These are phyloP conservation scores for Schizochytrium sp. DNA, from an alignment of 108 stramenopile species.

Conservation along the genomic window DNA sequence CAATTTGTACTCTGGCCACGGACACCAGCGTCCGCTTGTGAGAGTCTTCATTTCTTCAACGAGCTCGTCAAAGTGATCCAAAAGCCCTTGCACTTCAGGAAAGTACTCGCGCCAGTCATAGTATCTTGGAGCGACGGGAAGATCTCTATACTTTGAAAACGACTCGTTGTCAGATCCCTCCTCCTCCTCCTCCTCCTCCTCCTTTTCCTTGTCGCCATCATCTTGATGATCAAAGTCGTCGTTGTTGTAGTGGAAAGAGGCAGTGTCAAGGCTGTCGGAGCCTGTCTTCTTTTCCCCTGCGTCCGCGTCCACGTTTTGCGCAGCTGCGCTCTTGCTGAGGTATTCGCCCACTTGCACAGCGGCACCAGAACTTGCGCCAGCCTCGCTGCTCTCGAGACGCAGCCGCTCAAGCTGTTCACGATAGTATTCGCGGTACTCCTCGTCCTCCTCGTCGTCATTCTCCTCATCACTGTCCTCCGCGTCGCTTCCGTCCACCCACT, in stretches of 20 bases:
- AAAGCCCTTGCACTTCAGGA: background rate
- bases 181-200: background rate
- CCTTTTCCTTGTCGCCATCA: background rate
- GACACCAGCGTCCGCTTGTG: constrained; percentile 67
- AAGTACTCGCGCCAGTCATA: constrained; percentile 5
- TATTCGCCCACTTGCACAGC: no score
- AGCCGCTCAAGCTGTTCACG: background rate
- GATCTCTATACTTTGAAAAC: background rate
- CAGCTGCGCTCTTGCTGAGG: no score
- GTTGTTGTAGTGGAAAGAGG: background rate
- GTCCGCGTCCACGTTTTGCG: background rate
- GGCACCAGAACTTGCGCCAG: no score
- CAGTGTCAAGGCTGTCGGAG: background rate
- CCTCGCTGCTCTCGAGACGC: background rate
- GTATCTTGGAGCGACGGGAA: background rate
- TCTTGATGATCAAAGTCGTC: background rate
- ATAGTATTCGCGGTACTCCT: background rate
- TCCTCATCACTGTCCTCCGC: background rate
- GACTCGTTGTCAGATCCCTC: background rate
- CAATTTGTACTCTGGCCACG: constrained; percentile 80
- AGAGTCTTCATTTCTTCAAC: constrained; percentile 48
- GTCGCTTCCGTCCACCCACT: constrained; percentile 11
- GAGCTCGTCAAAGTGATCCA: constrained; percentile 39
- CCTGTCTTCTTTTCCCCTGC: no score
- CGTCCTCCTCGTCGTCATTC: background rate